Evolutionary conservation across 176 grass and related monocot genomes (phyloP), one percentile per base, ranked within the genome.

Genomic region (Chrysopogon serrulatus): DNA sequence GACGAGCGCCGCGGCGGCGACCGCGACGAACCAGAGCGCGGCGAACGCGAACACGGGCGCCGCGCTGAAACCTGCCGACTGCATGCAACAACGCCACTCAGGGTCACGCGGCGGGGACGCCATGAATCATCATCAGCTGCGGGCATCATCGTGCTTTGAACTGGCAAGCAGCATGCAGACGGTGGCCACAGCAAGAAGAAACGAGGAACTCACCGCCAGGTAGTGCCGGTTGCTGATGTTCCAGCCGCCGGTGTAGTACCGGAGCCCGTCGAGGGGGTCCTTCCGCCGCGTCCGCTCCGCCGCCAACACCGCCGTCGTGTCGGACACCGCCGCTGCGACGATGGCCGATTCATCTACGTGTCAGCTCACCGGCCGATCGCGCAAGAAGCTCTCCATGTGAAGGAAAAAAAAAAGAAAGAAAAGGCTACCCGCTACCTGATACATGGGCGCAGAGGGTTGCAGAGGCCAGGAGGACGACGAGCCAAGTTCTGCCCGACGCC

Each of bases 151-250:
- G n/a, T 43, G 68, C 68, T 69, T 40, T 13, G 18, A 26, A 41
- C 4, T n/a, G 9, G 34, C 8, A 42, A 7, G 5, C 42, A 37
- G 37, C 67, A 70, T 4, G 18, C 33, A 18, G 9, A 15, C 8
- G 28, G 1, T 18, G 19, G 8, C 31, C 34, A n/a, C 36, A 12
- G 12, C 4, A 9, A n/a, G 28, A n/a, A n/a, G n/a, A 57, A 33
- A 31, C 11, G 16, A 53, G 15, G 64, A 32, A 39, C 95, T 90
- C 88, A 98, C 96, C 10, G 93, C 89, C 63, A 82, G 68, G 79
- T 98, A 98, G 87, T 98, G 91, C 35, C 60, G 17, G 87, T 92
- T 43, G 77, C 91, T 98, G 78, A 98, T 98, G 88, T 98, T 98
- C 96, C 96, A 95, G 11, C 96, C 96, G 62, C 83, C 91, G 41